These are phyloP conservation scores for Fusarium nelsonii DNA, from an alignment of 2,329 filamentous ascomycete genomes.

Conservation along the genomic window DNA sequence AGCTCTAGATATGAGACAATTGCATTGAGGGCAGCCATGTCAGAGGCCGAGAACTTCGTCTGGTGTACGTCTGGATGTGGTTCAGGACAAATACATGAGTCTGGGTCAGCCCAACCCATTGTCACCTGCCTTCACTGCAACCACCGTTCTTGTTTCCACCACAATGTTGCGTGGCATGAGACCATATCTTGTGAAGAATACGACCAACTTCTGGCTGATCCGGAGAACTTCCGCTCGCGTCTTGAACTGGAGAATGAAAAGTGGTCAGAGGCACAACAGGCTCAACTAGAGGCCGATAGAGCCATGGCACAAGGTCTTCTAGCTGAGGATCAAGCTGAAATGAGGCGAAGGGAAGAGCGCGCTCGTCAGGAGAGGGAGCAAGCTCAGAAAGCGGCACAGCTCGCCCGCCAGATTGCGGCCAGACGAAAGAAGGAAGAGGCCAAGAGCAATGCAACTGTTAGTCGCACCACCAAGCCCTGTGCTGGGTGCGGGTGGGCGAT, in stretches of 20 bases:
- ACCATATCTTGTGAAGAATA: conserved; percentile 59
- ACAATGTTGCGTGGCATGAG: conserved; percentile 58
- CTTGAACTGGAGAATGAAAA: conserved; percentile 53
- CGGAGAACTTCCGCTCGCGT: conserved; percentile 54
- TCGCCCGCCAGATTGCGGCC: conserved; percentile 46
- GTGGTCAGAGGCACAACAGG: conserved; percentile 57
- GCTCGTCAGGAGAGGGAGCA: conserved; percentile 43
- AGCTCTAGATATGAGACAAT: conserved; percentile 57
- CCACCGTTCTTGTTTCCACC: conserved; percentile 58
- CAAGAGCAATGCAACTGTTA: conserved; percentile 48
- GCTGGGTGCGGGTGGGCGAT: conserved; percentile 55
- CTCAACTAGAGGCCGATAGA: conserved; percentile 61
- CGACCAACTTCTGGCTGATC: conserved; percentile 54
- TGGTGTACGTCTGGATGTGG: conserved; percentile 67
- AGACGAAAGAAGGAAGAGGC: conserved; percentile 54
- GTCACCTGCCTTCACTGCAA: conserved; percentile 57
- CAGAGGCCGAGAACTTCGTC: conserved; percentile 59
- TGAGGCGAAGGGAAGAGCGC: conserved; percentile 40
- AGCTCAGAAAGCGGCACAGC: conserved; percentile 45
- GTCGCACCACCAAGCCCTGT: conserved; percentile 54
- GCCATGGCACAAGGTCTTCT: conserved; percentile 51
- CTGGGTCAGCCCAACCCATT: conserved; percentile 55
- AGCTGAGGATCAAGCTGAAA: conserved; percentile 49
- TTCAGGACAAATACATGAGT: conserved; percentile 65
- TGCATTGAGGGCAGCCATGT: conserved; percentile 58